phyloP scores from a whole-genome alignment of 73 alveolate species.

The Uronychia setigera region DNA sequence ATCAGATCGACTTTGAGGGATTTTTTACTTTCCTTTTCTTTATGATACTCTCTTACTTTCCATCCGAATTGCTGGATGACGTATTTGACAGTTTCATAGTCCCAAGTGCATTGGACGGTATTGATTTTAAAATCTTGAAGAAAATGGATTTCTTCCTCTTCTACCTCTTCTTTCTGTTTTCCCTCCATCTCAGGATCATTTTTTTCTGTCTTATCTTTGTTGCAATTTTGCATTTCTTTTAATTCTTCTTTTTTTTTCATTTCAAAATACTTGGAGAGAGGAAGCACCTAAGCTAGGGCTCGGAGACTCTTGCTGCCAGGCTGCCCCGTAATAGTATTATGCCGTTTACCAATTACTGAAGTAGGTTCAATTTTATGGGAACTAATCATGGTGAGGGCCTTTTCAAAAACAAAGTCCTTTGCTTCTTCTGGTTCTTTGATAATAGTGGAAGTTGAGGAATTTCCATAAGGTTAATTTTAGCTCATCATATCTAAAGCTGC shows the following conservation, averaged over 20 bases:
- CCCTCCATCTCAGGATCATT: not conserved
- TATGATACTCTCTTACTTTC: constrained; percentile 1
- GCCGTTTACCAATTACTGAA: too few species aligned
- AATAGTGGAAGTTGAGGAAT: too few species aligned
- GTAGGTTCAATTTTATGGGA: too few species aligned
- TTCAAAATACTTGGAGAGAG: not conserved
- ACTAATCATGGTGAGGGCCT: too few species aligned
- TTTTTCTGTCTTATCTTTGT: not conserved
- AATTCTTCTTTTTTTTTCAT: not conserved
- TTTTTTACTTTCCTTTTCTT: not conserved
- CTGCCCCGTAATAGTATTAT: too few species aligned
- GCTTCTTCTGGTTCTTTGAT: too few species aligned
- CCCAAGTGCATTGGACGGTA: constrained; percentile 45
- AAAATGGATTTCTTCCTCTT: not conserved
- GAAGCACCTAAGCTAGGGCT: not conserved
- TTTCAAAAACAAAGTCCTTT: too few species aligned
- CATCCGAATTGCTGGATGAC: constrained; percentile 19
- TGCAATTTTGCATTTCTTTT: not conserved
- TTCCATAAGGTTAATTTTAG: too few species aligned
- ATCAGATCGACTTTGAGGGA: constrained; percentile 14
- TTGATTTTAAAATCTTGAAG: constrained; percentile 2
- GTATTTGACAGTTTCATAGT: constrained; percentile 7
- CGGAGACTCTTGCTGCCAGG: too few species aligned
- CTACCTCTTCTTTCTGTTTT: not conserved
- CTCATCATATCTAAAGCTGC: too few species aligned